These are phyloP conservation scores for Arthromyces matolae DNA, from an alignment of 768 basidiomycete genomes.

Conservation along the genomic window DNA sequence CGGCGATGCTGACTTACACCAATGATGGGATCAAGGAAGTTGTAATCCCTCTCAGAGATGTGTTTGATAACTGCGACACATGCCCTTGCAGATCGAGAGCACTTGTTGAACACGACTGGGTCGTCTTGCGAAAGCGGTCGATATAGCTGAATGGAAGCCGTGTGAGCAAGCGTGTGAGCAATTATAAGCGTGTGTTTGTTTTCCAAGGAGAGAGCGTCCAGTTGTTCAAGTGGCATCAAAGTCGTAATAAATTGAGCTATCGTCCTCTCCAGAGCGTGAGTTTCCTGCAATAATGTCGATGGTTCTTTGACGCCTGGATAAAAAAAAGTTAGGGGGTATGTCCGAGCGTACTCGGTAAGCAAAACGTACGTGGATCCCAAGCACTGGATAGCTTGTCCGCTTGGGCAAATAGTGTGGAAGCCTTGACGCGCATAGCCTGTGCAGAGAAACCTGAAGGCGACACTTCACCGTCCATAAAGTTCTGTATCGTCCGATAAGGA, in stretches of 20 bases:
- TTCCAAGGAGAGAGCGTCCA: slow-evolving; percentile 50
- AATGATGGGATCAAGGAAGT: slow-evolving; percentile 74
- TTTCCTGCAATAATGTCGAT: slow-evolving; percentile 50
- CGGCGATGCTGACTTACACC: slow-evolving; percentile 45
- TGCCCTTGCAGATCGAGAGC: slow-evolving; percentile 58
- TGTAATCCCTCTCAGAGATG: slow-evolving; percentile 60
- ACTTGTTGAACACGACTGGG: slow-evolving; percentile 60
- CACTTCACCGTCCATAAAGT: slow-evolving; percentile 60
- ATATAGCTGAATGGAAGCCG: slow-evolving; percentile 63
- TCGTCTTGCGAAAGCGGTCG: slow-evolving; percentile 59
- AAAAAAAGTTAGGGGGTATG: no score
- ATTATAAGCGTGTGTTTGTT: slow-evolving; percentile 59
- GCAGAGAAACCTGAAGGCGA: slow-evolving; percentile 58
- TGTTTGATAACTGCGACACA: slow-evolving; percentile 60
- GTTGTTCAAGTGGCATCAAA: slow-evolving; percentile 60
- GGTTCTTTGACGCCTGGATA: slow-evolving; percentile 41
- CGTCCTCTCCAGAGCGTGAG: slow-evolving; percentile 58
- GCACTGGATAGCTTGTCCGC: slow-evolving; percentile 57
- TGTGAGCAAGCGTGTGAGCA: slow-evolving; percentile 63
- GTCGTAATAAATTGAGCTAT: slow-evolving; percentile 63
- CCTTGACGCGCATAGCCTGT: slow-evolving; percentile 66
- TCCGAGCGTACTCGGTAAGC: no score
- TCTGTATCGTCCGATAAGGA: slow-evolving; percentile 55
- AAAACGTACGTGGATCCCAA: slow-evolving; percentile 57
- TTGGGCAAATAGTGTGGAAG: slow-evolving; percentile 69